Conservation (phyloP, 345 rosid species). For the Gossypium rotundifolium region DNA sequence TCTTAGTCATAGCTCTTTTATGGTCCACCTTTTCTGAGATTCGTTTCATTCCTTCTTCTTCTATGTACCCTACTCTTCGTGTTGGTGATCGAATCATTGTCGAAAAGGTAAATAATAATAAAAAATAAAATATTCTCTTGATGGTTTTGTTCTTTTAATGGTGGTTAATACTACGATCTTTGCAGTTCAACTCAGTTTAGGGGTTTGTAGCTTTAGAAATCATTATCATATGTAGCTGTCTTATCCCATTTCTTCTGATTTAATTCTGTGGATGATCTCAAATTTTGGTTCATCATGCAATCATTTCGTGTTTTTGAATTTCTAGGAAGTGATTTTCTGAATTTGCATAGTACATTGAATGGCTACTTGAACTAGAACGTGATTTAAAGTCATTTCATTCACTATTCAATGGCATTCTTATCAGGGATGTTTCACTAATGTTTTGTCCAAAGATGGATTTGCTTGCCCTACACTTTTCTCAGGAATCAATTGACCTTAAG, state of each 20-base stretch:
- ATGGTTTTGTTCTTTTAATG: background rate
- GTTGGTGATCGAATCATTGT: conserved; percentile 40
- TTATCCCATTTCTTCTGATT: background rate
- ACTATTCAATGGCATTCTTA: background rate
- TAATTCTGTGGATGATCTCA: background rate
- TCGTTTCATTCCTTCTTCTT: conserved; percentile 29
- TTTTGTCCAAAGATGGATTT: background rate
- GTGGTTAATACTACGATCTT: background rate
- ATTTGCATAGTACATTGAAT: background rate
- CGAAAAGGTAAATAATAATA: conserved; percentile 33
- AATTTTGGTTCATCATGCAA: background rate
- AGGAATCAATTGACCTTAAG: background rate
- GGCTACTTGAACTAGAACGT: background rate
- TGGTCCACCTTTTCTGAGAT: conserved; percentile 27
- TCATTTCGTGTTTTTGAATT: background rate
- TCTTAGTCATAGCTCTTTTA: conserved; percentile 23
- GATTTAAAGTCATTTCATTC: background rate
- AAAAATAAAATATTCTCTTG: background rate
- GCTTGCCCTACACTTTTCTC: background rate
- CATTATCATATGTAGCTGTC: background rate
- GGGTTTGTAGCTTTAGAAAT: background rate
- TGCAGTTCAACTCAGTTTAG: background rate
- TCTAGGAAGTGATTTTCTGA: background rate
- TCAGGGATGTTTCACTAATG: background rate
- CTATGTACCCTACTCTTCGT: conserved; percentile 42